Evolutionary conservation across 805 yeast genomes (phyloP), one percentile per base, ranked within the genome.

Genomic region (Barnettozyma vustinii): DNA sequence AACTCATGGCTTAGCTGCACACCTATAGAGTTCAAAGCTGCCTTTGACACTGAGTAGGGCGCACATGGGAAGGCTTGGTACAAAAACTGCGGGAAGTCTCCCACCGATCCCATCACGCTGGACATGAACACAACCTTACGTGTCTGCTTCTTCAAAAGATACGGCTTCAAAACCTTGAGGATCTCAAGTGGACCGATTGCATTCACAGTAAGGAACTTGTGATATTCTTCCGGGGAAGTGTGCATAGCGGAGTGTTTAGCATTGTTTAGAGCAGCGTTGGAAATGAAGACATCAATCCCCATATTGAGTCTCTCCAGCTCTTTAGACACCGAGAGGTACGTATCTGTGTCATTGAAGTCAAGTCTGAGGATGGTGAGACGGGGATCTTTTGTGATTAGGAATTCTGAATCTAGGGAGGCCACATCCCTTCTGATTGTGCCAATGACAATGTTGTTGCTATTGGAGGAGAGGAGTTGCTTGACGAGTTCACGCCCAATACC

Each of bases 1-100:
- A 60, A 43, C 26, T 67, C 70, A 45, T 52, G 42, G 25, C 64
- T 55, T 32, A 69, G 47, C 26, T 53, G 53, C 40, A 56, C 63
- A 25, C 59, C 56, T 12, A 61, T 18, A 47, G 55, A 55, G 56
- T 69, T 69, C 19, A 68, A 44, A 1, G 70, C 71, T 3, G 70
- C 67, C 51, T 72, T 71, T 7, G 75, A 69, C 7, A 61, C 59
- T 15, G 66, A 67, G 49, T 70, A 70, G 5, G 66, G 62, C 7
- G 65, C 51, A 53, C 61, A 53, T 16, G 61, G 60, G 37, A 48
- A 52, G 0, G 55, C 52, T 6, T 45, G 36, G 6, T 52, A 46
- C 25, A 52, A 18, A n/a, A 51, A 55, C 25, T 37, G 26, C 3
- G 57, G 59, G 33, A 49, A 56, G 4, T 48, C 55, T 8, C 57